Conservation (phyloP, 148 eudicot species). For the Heliosperma pusillum region DNA sequence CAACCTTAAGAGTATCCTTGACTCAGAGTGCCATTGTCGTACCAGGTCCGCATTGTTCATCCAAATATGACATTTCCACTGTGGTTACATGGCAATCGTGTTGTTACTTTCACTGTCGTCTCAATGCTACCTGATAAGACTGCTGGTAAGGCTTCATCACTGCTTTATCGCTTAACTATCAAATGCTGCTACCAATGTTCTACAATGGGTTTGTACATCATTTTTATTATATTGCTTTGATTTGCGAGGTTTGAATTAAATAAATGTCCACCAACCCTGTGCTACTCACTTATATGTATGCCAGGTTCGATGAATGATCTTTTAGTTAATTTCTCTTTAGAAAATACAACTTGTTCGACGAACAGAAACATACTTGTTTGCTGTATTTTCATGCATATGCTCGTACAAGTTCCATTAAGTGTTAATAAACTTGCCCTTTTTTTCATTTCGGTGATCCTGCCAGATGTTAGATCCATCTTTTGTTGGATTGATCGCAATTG, state of each 20-base stretch:
- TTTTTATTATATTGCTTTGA: not conserved
- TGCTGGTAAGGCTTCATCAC: slow-evolving; percentile 51
- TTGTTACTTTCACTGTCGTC: slow-evolving; percentile 67
- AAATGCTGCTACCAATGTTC: not conserved
- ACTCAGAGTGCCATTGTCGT: not conserved
- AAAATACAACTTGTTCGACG: not conserved
- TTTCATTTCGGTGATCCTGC: not conserved
- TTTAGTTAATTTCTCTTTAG: no score
- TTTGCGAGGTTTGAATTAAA: not conserved
- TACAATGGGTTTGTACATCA: not conserved
- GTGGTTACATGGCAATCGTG: slow-evolving; percentile 91
- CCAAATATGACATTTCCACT: slow-evolving; percentile 81
- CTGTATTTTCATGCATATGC: not conserved
- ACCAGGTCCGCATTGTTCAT: slow-evolving; percentile 74
- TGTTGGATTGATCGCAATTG: not conserved
- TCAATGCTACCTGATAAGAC: slow-evolving; percentile 62
- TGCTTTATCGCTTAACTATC: slow-evolving; percentile 2
- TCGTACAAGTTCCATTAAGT: no score
- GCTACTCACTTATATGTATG: not conserved
- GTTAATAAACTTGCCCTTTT: not conserved
- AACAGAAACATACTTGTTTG: not conserved
- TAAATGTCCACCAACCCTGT: not conserved
- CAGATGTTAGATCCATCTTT: not conserved
- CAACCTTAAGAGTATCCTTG: not conserved
- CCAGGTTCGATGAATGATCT: no score